Conservation (phyloP, 2,329 filamentous ascomycete species). For the Stemphylium vesicarium region DNA sequence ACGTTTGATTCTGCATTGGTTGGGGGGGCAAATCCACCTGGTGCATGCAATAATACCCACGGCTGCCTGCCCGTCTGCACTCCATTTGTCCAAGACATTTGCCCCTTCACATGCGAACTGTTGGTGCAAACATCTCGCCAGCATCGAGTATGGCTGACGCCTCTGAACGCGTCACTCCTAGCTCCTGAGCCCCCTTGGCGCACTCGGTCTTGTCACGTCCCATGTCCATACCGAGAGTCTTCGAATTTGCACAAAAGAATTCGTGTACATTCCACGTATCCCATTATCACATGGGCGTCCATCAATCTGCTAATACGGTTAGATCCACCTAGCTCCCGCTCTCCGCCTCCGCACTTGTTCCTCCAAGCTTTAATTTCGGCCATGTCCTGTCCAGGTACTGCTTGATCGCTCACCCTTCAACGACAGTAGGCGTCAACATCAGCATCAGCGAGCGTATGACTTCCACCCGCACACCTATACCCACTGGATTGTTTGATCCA, state of each 20-base stretch:
- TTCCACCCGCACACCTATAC: conserved; percentile 68
- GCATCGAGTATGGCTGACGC: conserved; percentile 2
- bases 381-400: neutral
- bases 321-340: neutral
- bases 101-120: conserved; percentile 14
- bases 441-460: conserved; percentile 2
- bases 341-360: neutral
- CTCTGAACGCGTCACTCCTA: conserved; percentile 11
- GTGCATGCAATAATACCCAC: neutral
- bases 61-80: neutral
- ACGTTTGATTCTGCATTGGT: neutral
- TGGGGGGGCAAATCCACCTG: neutral
- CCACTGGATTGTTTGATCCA: conserved; percentile 68
- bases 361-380: too few species aligned
- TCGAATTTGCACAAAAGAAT: neutral
- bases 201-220: neutral
- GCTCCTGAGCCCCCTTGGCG: neutral
- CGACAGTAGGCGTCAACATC: conserved; percentile 10
- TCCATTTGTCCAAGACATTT: neutral
- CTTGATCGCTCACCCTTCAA: neutral
- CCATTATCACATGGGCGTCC: neutral
- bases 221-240: neutral
- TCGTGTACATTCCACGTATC: neutral
- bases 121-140: neutral
- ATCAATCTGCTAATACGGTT: neutral